Percentiles rank a stretch among this genome's conserved stretches.
phyloP scores from a whole-genome alignment of 805 yeast genomes.

The Millerozyma acaciae region DNA sequence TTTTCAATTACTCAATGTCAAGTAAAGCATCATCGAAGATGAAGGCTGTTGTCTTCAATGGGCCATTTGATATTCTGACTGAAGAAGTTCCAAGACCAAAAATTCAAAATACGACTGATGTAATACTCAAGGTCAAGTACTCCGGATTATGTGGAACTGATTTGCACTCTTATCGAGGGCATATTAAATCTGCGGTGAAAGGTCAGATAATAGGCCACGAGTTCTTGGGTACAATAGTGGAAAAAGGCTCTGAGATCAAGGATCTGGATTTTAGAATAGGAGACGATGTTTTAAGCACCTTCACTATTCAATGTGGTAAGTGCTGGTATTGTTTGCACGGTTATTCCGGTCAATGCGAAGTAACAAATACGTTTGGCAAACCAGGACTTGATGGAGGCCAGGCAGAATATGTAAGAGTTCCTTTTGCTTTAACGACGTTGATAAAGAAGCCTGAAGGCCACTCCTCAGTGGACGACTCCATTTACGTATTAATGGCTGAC shows the following conservation, averaged over 20 bases:
- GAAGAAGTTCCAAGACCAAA: slow-evolving; percentile 38
- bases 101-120: slow-evolving; percentile 35
- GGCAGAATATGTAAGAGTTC: slow-evolving; percentile 59
- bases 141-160: slow-evolving; percentile 57
- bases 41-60: slow-evolving; percentile 50
- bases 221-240: slow-evolving; percentile 41
- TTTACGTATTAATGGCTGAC: slow-evolving; percentile 57
- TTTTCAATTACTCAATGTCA: slow-evolving; percentile 3
- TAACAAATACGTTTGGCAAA: slow-evolving; percentile 56
- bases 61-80: slow-evolving; percentile 38
- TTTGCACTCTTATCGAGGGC: slow-evolving; percentile 53
- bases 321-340: slow-evolving; percentile 59
- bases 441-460: slow-evolving; percentile 35
- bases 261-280: slow-evolving; percentile 35
- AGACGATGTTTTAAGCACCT: slow-evolving; percentile 44
- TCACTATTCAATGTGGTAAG: slow-evolving; percentile 56
- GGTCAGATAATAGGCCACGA: slow-evolving; percentile 51
- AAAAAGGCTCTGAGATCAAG: slow-evolving; percentile 28
- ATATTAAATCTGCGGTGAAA: slow-evolving; percentile 33
- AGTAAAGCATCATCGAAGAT: too few species aligned
- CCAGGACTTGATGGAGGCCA: slow-evolving; percentile 57
- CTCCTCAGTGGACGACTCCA: slow-evolving; percentile 34
- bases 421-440: slow-evolving; percentile 51
- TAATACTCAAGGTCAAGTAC: slow-evolving; percentile 44
- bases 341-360: slow-evolving; percentile 50